Conservation (phyloP, 2,329 filamentous ascomycete genomes). For the Beauveria caledonica region DNA sequence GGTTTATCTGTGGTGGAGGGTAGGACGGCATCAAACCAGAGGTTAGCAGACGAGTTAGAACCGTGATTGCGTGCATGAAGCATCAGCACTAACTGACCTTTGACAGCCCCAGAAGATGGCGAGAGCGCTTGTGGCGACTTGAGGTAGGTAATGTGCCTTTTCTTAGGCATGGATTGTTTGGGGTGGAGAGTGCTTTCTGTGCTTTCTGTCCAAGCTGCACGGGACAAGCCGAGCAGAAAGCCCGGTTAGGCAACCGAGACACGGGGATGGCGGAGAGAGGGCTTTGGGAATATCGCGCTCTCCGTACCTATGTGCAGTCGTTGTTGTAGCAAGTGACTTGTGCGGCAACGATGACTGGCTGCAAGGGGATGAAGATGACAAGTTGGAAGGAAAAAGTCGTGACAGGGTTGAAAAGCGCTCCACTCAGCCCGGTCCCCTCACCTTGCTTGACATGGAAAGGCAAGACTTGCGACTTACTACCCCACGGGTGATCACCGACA, state of each 20-base stretch:
- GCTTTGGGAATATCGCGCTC: no score
- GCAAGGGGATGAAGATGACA: no score
- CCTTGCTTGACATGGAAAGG: no score
- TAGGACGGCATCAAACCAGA: slow-evolving; percentile 1
- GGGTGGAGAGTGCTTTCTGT: background rate
- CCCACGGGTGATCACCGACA: no score
- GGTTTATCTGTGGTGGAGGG: slow-evolving; percentile 23
- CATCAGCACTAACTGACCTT: background rate
- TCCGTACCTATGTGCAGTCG: no score
- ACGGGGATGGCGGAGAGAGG: no score
- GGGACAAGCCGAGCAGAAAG: background rate
- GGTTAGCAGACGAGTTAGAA: slow-evolving; percentile 13
- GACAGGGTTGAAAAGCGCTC: no score
- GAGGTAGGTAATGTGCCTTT: slow-evolving; percentile 49
- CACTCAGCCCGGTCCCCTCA: no score
- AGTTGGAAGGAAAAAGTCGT: no score
- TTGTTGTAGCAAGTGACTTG: no score
- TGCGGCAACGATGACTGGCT: no score
- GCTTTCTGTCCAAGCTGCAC: background rate
- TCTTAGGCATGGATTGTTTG: slow-evolving; percentile 49
- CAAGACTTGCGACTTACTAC: no score
- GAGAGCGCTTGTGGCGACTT: slow-evolving; percentile 45
- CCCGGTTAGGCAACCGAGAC: background rate
- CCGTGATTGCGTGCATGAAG: background rate
- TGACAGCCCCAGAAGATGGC: slow-evolving; percentile 27